These are phyloP conservation scores for Friedmanniomyces endolithicus DNA, from an alignment of 495 filamentous ascomycete species.

Conservation along the genomic window DNA sequence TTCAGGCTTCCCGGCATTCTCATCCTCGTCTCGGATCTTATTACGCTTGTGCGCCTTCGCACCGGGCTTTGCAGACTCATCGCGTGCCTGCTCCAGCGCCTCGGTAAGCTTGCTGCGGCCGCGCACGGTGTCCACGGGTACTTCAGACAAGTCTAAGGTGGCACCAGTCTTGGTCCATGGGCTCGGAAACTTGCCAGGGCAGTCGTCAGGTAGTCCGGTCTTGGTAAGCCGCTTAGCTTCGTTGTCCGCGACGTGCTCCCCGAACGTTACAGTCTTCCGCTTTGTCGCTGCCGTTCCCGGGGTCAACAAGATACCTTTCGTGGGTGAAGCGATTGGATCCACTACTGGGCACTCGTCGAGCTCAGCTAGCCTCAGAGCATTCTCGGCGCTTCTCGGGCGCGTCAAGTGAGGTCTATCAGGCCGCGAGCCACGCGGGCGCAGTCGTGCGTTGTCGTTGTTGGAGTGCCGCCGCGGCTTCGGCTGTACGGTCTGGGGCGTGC, in stretches of 20 bases:
- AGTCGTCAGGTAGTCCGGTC: constrained; percentile 40
- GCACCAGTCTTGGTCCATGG: constrained; percentile 38
- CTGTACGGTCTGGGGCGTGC: constrained; percentile 54
- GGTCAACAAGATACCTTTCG: constrained; percentile 76
- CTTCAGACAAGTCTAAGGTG: background rate
- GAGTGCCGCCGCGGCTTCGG: constrained; percentile 17
- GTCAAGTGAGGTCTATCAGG: constrained; percentile 2
- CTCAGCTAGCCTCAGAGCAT: constrained; percentile 14
- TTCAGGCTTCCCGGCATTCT: constrained; percentile 60
- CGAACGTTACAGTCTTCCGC: constrained; percentile 85
- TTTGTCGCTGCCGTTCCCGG: constrained; percentile 68
- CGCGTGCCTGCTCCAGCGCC: constrained; percentile 26
- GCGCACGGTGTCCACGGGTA: constrained; percentile 8
- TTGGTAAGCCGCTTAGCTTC: constrained; percentile 38
- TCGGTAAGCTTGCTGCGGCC: constrained; percentile 45
- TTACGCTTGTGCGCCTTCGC: background rate
- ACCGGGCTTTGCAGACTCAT: constrained; percentile 11
- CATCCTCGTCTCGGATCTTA: constrained; percentile 26
- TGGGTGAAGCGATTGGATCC: constrained; percentile 42
- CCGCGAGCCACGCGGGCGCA: background rate
- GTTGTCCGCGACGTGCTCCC: constrained; percentile 50
- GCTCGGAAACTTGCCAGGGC: constrained; percentile 50
- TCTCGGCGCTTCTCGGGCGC: constrained; percentile 10
- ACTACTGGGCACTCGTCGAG: background rate
- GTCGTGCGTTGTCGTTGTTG: constrained; percentile 13